Evolutionary conservation across 176 grass and related monocot species (phyloP).

Genomic region (Musa acuminata): DNA sequence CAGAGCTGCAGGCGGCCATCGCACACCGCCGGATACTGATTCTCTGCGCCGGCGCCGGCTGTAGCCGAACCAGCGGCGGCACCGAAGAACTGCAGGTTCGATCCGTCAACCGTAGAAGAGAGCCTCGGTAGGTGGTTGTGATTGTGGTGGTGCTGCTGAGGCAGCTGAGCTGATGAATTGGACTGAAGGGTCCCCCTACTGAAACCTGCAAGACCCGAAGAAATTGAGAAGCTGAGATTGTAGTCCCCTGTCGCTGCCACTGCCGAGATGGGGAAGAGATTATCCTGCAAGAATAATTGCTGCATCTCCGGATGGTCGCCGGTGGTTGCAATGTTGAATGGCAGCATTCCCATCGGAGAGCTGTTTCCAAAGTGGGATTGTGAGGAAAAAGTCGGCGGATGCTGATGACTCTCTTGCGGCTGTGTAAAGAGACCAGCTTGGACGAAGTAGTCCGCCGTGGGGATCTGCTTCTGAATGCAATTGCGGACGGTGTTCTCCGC

Average conservation of each 20-base stretch:
- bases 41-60: not conserved
- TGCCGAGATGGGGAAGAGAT: slow-evolving; percentile 13
- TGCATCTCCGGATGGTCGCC: slow-evolving; percentile 25
- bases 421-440: slow-evolving; percentile 10
- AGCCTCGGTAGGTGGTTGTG: slow-evolving; percentile 24
- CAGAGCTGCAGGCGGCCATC: slow-evolving; percentile 27
- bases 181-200: slow-evolving; percentile 36
- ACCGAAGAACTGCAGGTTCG: slow-evolving; percentile 18
- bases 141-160: slow-evolving; percentile 17
- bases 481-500: slow-evolving; percentile 1
- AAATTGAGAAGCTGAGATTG: slow-evolving; percentile 20
- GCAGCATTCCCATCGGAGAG: slow-evolving; percentile 16
- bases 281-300: slow-evolving; percentile 29
- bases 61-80: slow-evolving; percentile 8
- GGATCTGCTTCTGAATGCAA: slow-evolving; percentile 17
- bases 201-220: slow-evolving; percentile 25
- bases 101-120: slow-evolving; percentile 24
- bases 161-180: slow-evolving; percentile 28
- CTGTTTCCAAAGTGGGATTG: slow-evolving; percentile 18
- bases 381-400: slow-evolving; percentile 13
- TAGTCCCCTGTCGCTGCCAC: slow-evolving; percentile 18
- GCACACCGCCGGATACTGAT: slow-evolving; percentile 11
- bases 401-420: slow-evolving; percentile 6
- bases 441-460: slow-evolving; percentile 22
- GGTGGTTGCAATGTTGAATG: slow-evolving; percentile 18